phyloP scores from a whole-genome alignment of 2,329 filamentous ascomycete species.

The Zelopaecilomyces penicillatus region DNA sequence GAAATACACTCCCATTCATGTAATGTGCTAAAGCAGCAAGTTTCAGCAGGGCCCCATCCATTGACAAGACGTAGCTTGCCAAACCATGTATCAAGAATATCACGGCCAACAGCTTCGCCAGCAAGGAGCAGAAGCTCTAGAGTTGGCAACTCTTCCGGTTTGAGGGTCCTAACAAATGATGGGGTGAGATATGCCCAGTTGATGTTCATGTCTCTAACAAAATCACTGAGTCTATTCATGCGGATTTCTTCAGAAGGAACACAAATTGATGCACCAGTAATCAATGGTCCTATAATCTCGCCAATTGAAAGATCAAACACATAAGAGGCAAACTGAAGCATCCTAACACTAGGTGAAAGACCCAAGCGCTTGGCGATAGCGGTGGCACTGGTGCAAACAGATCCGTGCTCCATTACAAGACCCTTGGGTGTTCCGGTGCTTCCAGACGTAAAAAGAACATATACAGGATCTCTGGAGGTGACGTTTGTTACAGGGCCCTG shows the following conservation, averaged over 20 bases:
- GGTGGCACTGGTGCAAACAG: neutral
- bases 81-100: constrained; percentile 7
- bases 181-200: constrained; percentile 9
- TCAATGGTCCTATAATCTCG: constrained; percentile 7
- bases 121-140: constrained; percentile 8
- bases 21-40: constrained; percentile 2
- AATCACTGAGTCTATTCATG: constrained; percentile 4
- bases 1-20: neutral
- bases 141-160: constrained; percentile 5
- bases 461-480: constrained; percentile 6
- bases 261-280: constrained; percentile 13
- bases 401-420: constrained; percentile 23
- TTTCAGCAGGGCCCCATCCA: constrained; percentile 13
- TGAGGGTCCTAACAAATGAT: constrained; percentile 8
- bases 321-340: constrained; percentile 14
- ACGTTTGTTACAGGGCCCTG: neutral
- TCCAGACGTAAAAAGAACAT: constrained; percentile 43
- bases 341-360: constrained; percentile 2
- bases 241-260: constrained; percentile 12
- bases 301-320: constrained; percentile 11
- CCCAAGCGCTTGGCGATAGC: neutral
- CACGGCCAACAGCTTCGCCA: constrained; percentile 10
- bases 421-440: constrained; percentile 42
- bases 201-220: neutral
- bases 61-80: constrained; percentile 8